These are phyloP conservation scores for Quercus aquifolioides DNA, from an alignment of 306 rosid genomes.

Conservation along the genomic window DNA sequence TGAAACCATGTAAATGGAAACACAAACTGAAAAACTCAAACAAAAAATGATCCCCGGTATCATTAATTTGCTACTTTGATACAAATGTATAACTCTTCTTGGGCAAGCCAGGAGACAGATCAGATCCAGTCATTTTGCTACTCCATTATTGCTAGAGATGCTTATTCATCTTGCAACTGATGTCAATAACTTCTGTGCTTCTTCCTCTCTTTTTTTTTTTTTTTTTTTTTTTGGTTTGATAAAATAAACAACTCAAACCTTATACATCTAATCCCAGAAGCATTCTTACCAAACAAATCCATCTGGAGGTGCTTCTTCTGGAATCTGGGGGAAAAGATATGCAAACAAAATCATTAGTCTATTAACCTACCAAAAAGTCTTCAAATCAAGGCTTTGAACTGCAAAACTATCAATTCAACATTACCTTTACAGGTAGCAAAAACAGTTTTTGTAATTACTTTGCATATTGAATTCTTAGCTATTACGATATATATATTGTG, in stretches of 20 bases:
- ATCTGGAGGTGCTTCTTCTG: constrained; percentile 70
- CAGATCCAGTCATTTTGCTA: neutral
- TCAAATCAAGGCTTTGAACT: neutral
- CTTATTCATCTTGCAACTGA: neutral
- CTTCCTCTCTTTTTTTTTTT: no score
- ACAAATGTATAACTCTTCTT: neutral
- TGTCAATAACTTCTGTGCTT: neutral
- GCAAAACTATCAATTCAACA: neutral
- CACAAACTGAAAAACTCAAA: neutral
- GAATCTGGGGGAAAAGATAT: constrained; percentile 41
- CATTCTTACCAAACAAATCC: constrained; percentile 25
- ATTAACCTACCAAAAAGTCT: neutral
- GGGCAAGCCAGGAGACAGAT: neutral
- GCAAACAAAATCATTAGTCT: neutral
- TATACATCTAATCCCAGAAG: neutral
- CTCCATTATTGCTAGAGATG: neutral
- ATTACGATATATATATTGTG: neutral
- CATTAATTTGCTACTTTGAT: neutral
- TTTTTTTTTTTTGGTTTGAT: no score
- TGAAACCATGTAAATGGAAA: neutral
- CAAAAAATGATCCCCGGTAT: neutral
- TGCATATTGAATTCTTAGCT: neutral
- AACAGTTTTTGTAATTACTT: neutral
- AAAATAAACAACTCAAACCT: neutral
- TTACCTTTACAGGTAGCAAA: neutral